Conservation (phyloP, 2,329 filamentous ascomycete genomes). For the Arthrobotrys megalospora region DNA sequence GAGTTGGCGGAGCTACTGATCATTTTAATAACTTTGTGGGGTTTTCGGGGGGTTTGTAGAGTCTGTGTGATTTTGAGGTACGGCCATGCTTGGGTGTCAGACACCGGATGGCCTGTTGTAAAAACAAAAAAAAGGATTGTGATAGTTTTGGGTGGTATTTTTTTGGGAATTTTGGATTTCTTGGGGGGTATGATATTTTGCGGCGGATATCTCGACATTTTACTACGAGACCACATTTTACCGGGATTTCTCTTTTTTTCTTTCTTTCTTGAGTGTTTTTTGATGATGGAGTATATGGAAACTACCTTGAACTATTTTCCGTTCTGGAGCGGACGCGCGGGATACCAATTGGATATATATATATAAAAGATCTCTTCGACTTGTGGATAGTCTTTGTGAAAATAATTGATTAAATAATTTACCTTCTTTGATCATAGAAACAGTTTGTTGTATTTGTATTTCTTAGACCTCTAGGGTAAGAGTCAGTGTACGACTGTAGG, state of each 20-base stretch:
- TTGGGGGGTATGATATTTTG: neutral
- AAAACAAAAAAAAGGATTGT: neutral
- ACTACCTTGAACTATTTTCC: conserved; percentile 6
- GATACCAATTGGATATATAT: conserved; percentile 39
- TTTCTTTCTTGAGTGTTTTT: conserved; percentile 2
- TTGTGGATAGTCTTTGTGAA: neutral
- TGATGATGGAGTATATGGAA: conserved; percentile 45
- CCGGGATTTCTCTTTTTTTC: conserved; percentile 12
- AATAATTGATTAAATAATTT: neutral
- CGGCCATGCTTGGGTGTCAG: neutral
- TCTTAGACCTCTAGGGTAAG: neutral
- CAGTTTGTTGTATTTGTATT: neutral
- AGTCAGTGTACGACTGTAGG: too few species aligned
- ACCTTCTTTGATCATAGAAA: neutral
- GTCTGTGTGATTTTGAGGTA: neutral
- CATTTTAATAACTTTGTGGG: conserved; percentile 59
- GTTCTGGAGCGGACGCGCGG: conserved; percentile 24
- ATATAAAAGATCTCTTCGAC: neutral
- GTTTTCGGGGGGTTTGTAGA: conserved; percentile 51
- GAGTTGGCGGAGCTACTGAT: conserved; percentile 31
- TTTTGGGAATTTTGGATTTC: neutral
- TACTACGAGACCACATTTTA: too few species aligned
- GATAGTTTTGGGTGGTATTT: neutral
- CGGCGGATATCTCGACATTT: conserved; percentile 13
- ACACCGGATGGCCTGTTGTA: conserved; percentile 11